Conservation (phyloP, 2,329 filamentous ascomycete genomes). For the Fusarium sarcochroum region DNA sequence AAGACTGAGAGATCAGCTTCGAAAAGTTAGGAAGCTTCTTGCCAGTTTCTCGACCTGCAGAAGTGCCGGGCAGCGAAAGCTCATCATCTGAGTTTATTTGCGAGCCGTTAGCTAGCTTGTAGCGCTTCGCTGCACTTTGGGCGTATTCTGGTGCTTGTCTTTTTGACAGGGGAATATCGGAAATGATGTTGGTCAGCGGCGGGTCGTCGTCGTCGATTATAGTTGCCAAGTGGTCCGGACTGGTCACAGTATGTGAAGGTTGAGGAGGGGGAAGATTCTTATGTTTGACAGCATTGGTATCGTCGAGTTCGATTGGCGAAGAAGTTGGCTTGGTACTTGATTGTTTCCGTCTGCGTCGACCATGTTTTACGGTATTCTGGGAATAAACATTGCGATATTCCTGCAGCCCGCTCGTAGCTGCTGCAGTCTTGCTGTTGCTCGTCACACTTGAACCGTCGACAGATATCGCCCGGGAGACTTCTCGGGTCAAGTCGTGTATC, state of each 20-base stretch:
- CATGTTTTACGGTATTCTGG: slow-evolving; percentile 6
- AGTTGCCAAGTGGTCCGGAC: slow-evolving; percentile 46
- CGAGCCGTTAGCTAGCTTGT: slow-evolving; percentile 22
- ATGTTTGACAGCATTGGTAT: slow-evolving; percentile 27
- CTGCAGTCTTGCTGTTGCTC: slow-evolving; percentile 28
- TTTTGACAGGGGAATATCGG: slow-evolving; percentile 39
- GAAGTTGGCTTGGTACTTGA: not conserved
- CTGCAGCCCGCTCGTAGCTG: slow-evolving; percentile 15
- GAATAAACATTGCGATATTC: slow-evolving; percentile 44
- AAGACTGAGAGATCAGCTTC: slow-evolving; percentile 16
- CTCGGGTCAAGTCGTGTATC: slow-evolving; percentile 36
- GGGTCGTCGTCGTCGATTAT: slow-evolving; percentile 15
- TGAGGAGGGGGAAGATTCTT: slow-evolving; percentile 36
- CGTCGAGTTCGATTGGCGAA: slow-evolving; percentile 21
- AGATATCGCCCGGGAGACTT: slow-evolving; percentile 39
- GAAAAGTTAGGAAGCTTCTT: slow-evolving; percentile 37
- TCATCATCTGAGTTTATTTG: slow-evolving; percentile 49
- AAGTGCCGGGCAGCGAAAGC: slow-evolving; percentile 31
- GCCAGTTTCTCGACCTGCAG: not conserved
- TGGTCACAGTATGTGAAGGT: slow-evolving; percentile 15
- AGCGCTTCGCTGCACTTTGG: slow-evolving; percentile 26
- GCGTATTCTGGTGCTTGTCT: slow-evolving; percentile 16
- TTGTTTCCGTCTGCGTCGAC: slow-evolving; percentile 22
- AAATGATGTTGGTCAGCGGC: slow-evolving; percentile 41
- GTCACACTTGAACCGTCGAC: slow-evolving; percentile 35